phyloP scores from a whole-genome alignment of 495 filamentous ascomycete species.

The Penicillium arizonense region DNA sequence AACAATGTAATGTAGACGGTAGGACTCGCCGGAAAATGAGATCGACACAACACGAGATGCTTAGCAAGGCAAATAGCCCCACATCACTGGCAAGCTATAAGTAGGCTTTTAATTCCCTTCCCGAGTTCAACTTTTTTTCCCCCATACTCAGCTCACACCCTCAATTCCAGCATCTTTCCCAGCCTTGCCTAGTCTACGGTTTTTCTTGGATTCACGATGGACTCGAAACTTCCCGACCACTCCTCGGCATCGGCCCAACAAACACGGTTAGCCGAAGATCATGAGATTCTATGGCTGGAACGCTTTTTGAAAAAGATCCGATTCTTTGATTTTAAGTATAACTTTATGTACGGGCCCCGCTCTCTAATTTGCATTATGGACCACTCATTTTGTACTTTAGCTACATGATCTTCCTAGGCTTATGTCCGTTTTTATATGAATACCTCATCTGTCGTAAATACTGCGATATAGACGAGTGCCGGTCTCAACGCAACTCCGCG shows the following conservation, averaged over 20 bases:
- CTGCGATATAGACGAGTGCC: slow-evolving; percentile 1
- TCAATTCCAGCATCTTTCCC: neutral
- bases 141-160: no score
- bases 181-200: slow-evolving; percentile 1
- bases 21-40: no score
- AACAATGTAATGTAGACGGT: no score
- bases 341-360: neutral
- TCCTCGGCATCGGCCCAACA: neutral
- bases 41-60: no score
- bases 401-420: slow-evolving; percentile 1
- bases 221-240: neutral
- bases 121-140: no score
- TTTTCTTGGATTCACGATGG: neutral
- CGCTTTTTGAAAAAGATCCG: slow-evolving; percentile 1
- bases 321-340: slow-evolving; percentile 6
- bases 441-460: slow-evolving; percentile 3
- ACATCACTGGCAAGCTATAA: no score
- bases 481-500: neutral
- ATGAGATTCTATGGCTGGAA: neutral
- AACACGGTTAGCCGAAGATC: neutral
- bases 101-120: no score
- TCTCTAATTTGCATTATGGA: neutral
- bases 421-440: slow-evolving; percentile 2
- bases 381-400: slow-evolving; percentile 2
- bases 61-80: no score